These are phyloP conservation scores for Leccinum angustisporum DNA, from an alignment of 1,284 basidiomycete genomes.

Conservation along the genomic window DNA sequence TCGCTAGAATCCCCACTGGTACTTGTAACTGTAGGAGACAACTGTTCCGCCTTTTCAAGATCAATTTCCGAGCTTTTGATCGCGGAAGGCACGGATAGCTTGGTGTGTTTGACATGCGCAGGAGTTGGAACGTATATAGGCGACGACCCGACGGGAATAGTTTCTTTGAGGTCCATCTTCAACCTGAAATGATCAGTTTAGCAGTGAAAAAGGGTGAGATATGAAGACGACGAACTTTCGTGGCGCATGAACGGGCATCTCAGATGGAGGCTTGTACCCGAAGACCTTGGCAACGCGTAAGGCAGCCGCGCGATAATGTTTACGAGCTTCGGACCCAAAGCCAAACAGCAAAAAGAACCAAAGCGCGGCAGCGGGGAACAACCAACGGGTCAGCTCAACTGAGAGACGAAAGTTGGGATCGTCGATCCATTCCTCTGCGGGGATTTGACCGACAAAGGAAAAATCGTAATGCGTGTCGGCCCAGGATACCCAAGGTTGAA, in stretches of 20 bases:
- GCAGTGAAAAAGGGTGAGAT: not conserved
- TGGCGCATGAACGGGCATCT: not conserved
- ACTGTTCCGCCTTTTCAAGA: slow-evolving; percentile 17
- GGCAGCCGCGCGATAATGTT: slow-evolving; percentile 29
- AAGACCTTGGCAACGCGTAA: slow-evolving; percentile 14
- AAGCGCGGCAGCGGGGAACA: slow-evolving; percentile 37
- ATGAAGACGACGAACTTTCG: slow-evolving; percentile 17
- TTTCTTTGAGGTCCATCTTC: slow-evolving; percentile 7
- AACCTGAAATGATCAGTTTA: slow-evolving; percentile 13
- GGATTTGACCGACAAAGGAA: slow-evolving; percentile 36
- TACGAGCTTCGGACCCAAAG: slow-evolving; percentile 41
- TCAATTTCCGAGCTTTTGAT: slow-evolving; percentile 13
- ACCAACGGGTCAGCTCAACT: slow-evolving; percentile 38
- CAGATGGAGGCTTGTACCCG: slow-evolving; percentile 15
- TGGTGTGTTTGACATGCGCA: slow-evolving; percentile 4
- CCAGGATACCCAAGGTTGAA: slow-evolving; percentile 46
- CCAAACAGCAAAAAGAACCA: slow-evolving; percentile 47
- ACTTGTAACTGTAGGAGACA: slow-evolving; percentile 7
- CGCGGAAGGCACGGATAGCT: not conserved
- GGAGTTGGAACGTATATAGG: slow-evolving; percentile 21
- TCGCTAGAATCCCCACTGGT: slow-evolving; percentile 6
- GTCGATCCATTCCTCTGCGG: slow-evolving; percentile 25
- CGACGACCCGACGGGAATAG: slow-evolving; percentile 22
- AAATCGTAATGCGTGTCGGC: slow-evolving; percentile 40
- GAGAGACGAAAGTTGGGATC: slow-evolving; percentile 21